Base-by-base conservation (phyloP, 345 rosid species). In the Excoecaria cochinchinensis region DNA sequence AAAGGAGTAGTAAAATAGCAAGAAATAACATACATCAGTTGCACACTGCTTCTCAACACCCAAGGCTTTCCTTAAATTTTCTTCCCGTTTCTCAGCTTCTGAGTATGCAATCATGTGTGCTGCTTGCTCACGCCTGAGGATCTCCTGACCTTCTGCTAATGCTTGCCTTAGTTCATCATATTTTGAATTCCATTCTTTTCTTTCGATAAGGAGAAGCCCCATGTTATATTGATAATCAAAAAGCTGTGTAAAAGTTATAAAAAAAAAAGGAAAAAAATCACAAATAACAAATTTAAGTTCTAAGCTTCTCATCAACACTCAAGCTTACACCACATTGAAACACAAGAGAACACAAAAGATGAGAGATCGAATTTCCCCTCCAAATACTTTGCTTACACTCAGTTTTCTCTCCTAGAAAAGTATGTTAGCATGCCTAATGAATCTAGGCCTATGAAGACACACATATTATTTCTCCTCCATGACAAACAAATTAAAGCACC, bases 161-260 rank as follows among this genome's bases (percentile, higher is more conserved):
- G 85, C 85, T 84, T 88, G 90, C 19, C 81, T 80, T 64, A 89
- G 76, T 46, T 87, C 85, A 74, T 84, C 93, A 78, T 79, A 80
- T 36, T 62, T 83, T 25, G 60, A 79, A 31, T 64, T 82, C 97
- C 92, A 90, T 77, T 90, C 88, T 72, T 88, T 87, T 82, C 91
- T 92, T 89, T 92, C 97, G 19, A 95, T 88, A 10, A 92, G 91
- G 59, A 95, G 87, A 59, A 95, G 89, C 69, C 99, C 97, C 97
- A 95, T 92, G 59, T 82, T 90, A 76, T 95, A 88, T 73, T 95
- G 99, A 80, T 95, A 92, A 78, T 91, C 92, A 86, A 74, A 85
- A 67, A 95, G 83, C 99, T 92, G 22, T 66, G 21, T 6, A 55
- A 40, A 31, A 31, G 31, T 31, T 31, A 31, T 31, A 74, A 72